Evolutionary conservation across 2,329 filamentous ascomycete species (phyloP), one percentile per base, ranked within the genome.

Genomic region (Xylaria sp.): DNA sequence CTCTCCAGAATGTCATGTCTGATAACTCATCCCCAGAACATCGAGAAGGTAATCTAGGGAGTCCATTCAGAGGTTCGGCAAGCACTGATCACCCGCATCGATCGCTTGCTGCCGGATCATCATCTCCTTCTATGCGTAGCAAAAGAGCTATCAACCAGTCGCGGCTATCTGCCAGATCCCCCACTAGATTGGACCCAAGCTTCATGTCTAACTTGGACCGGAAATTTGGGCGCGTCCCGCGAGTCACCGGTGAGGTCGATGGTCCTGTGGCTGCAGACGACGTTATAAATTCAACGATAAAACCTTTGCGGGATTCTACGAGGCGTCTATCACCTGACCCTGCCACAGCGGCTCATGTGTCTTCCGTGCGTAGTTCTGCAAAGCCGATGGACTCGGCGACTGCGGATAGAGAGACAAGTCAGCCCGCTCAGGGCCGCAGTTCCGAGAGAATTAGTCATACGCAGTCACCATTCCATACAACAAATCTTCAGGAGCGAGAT

Each of bases 1-100:
- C 84, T 36, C 78, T 90, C 15, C 87, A 89, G 73, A 87, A 83
- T 67, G 85, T 89, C 46, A 87, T 88, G 12, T 88, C 87, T 0
- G 87, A 89, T 70, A 85, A 86, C 8, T 86, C 87, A 0, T 89
- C 88, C 0, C 87, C 88, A 1, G 84, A 85, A 60, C 81, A 78
- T 7, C 82, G 81, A n/a, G 85, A 86, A 52, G 81, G 82, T 41
- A 83, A 84, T 12, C 78, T 89, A 2, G 83, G 86, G 15, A 89
- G 88, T 64, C 88, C 88, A 0, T 90, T 90, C 71, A 82, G 84
- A 61, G 77, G 81, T 15, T 81, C 81, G 2, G 68, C 73, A 12
- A 69, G 75, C 41, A 78, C 78, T 63, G 78, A 76, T 43, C 58
- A 73, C 28, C 69, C 73, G 18, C 72, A 70, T 28, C 76, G 75